Conservation (phyloP, 2,329 filamentous ascomycete genomes). For the Fusarium sp. region DNA sequence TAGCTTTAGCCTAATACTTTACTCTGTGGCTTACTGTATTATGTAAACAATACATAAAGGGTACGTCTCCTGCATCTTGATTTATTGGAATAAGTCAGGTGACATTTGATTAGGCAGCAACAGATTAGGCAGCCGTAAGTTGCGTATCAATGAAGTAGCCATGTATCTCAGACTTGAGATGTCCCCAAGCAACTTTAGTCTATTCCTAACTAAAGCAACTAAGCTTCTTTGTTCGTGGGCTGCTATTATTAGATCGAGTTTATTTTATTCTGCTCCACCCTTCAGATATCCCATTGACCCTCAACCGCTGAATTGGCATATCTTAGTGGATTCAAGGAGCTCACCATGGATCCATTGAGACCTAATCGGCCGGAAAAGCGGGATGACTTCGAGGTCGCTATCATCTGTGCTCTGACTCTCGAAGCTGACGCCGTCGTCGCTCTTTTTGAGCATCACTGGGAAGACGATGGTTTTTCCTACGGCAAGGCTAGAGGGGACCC, state of each 20-base stretch:
- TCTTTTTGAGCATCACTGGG: background rate
- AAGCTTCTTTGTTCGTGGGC: too few species aligned
- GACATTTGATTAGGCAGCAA: background rate
- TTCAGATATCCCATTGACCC: accelerated
- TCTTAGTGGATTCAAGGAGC: background rate
- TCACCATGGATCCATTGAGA: background rate
- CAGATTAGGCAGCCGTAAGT: background rate
- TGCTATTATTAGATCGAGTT: background rate
- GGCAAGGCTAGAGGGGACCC: background rate
- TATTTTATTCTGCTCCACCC: background rate
- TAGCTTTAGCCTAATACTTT: background rate
- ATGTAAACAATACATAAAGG: background rate
- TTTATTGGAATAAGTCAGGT: background rate
- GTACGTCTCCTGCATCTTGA: background rate
- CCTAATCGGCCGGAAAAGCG: background rate
- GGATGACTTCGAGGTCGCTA: background rate
- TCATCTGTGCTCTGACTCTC: background rate
- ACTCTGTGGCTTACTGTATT: background rate
- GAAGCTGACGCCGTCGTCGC: background rate
- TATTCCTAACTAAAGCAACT: background rate
- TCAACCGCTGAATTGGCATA: background rate
- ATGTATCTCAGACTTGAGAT: too few species aligned
- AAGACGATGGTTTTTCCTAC: background rate
- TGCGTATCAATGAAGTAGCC: too few species aligned
- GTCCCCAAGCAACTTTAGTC: background rate